Percentiles rank a stretch among this genome's conserved stretches.
Evolutionary conservation across 1,139 yeast genomes (phyloP).

Genomic region (Saccharomycopsis hybrid): DNA sequence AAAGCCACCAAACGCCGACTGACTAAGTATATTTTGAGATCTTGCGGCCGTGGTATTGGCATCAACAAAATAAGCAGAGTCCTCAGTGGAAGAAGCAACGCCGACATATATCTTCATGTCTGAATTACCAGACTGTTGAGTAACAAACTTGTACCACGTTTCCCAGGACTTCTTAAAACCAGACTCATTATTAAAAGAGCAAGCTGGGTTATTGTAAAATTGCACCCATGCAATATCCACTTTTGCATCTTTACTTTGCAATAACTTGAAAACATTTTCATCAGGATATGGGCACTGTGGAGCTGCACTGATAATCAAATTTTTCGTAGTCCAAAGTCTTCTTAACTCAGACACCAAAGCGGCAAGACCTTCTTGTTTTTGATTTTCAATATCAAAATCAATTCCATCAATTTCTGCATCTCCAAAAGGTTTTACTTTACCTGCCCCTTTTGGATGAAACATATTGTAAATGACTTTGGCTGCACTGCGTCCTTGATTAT

Average conservation of each 20-base stretch:
- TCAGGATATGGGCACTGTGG: slow-evolving; percentile 97
- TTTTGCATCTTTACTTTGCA: slow-evolving; percentile 49
- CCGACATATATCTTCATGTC: slow-evolving; percentile 63
- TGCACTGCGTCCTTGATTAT: slow-evolving; percentile 38
- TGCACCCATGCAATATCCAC: slow-evolving; percentile 87
- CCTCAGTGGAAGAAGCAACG: slow-evolving; percentile 60
- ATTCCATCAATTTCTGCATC: slow-evolving; percentile 34
- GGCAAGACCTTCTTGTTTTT: slow-evolving; percentile 47
- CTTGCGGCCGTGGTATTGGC: slow-evolving; percentile 31
- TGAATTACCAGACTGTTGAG: slow-evolving; percentile 53
- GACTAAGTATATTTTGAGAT: slow-evolving; percentile 32
- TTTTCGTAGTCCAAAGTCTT: slow-evolving; percentile 53
- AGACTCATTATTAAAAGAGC: slow-evolving; percentile 38
- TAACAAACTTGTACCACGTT: slow-evolving; percentile 72
- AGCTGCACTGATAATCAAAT: slow-evolving; percentile 81
- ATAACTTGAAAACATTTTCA: slow-evolving; percentile 66
- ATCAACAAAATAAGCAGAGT: slow-evolving; percentile 64
- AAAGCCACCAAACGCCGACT: slow-evolving; percentile 67
- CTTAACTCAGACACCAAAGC: slow-evolving; percentile 60
- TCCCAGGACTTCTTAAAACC: slow-evolving; percentile 62
- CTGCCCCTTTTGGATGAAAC: slow-evolving; percentile 46
- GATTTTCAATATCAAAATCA: slow-evolving; percentile 21
- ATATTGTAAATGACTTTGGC: slow-evolving; percentile 51
- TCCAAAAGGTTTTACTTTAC: slow-evolving; percentile 67
- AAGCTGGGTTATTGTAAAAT: slow-evolving; percentile 76